phyloP scores from a whole-genome alignment of 1,139 yeast genomes.

The Protomyces inouyei region DNA sequence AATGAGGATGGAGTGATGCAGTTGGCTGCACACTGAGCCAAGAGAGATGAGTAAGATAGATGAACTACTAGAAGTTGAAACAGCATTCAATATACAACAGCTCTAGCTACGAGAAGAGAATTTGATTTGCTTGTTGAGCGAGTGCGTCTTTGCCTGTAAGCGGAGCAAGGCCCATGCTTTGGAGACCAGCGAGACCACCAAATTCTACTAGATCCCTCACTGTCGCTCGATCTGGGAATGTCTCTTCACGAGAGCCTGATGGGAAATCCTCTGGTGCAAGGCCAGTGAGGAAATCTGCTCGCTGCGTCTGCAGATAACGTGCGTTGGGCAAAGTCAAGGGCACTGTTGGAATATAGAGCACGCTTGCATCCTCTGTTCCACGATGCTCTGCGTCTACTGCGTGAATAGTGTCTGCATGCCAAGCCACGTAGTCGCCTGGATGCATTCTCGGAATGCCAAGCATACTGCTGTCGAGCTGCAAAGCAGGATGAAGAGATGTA shows the following conservation, averaged over 20 bases:
- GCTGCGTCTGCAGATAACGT: slow-evolving; percentile 37
- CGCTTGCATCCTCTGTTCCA: slow-evolving; percentile 45
- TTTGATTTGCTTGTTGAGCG: neutral
- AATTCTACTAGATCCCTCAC: neutral
- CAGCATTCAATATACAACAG: neutral
- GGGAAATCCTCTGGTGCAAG: slow-evolving; percentile 43
- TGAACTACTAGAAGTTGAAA: neutral
- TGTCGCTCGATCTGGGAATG: neutral
- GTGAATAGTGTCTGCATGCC: slow-evolving; percentile 51
- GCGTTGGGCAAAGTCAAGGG: slow-evolving; percentile 37
- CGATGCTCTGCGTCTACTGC: slow-evolving; percentile 47
- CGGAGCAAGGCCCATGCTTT: neutral
- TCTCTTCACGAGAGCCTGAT: slow-evolving; percentile 31
- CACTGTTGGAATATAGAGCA: slow-evolving; percentile 42
- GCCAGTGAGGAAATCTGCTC: slow-evolving; percentile 37
- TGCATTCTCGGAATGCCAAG: slow-evolving; percentile 35
- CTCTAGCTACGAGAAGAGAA: neutral
- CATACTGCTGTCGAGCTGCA: slow-evolving; percentile 35
- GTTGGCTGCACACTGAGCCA: neutral
- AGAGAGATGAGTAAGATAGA: neutral
- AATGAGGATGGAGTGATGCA: slow-evolving; percentile 21
- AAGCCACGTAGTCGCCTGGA: slow-evolving; percentile 46
- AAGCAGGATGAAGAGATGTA: slow-evolving; percentile 35
- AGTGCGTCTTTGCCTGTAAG: neutral
- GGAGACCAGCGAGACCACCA: neutral